phyloP scores from a whole-genome alignment of 129 eudicot genomes.

The Flaveria linearis region DNA sequence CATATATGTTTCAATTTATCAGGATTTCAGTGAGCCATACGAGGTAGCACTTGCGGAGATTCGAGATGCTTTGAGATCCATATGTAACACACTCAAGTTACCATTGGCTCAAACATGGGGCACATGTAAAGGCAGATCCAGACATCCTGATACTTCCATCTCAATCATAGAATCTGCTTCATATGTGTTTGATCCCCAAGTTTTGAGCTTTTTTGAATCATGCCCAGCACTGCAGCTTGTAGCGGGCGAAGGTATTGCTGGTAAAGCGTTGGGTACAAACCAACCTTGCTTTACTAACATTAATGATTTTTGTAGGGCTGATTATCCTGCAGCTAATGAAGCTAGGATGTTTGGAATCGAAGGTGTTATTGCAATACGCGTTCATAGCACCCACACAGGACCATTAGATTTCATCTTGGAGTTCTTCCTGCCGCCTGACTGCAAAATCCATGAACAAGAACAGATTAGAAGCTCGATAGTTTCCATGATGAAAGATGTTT shows the following conservation, averaged over 20 bases:
- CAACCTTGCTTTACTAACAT: slow-evolving; percentile 62
- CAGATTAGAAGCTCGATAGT: slow-evolving; percentile 35
- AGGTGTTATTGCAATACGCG: slow-evolving; percentile 53
- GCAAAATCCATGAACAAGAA: slow-evolving; percentile 43
- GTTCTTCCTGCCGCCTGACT: slow-evolving; percentile 51
- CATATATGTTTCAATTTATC: slow-evolving; percentile 16
- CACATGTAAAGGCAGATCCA: slow-evolving; percentile 35
- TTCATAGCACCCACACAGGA: slow-evolving; percentile 45
- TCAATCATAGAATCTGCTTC: slow-evolving; percentile 57
- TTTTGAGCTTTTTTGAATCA: slow-evolving; percentile 48
- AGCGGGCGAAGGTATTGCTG: slow-evolving; percentile 59
- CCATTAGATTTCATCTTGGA: slow-evolving; percentile 47
- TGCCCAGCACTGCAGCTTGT: slow-evolving; percentile 46
- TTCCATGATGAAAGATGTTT: slow-evolving; percentile 34
- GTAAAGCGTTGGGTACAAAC: slow-evolving; percentile 59
- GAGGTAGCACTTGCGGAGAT: slow-evolving; percentile 44
- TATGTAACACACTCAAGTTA: slow-evolving; percentile 45
- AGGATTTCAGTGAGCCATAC: slow-evolving; percentile 42
- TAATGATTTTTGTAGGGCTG: slow-evolving; percentile 51
- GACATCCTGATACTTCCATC: slow-evolving; percentile 33
- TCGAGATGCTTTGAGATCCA: slow-evolving; percentile 41
- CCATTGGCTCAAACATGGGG: slow-evolving; percentile 74
- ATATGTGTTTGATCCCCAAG: slow-evolving; percentile 45
- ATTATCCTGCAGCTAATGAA: slow-evolving; percentile 55
- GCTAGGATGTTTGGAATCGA: slow-evolving; percentile 45